These are phyloP conservation scores for Ganoderma leucocontextum DNA, from an alignment of 1,284 basidiomycete genomes.

Conservation along the genomic window DNA sequence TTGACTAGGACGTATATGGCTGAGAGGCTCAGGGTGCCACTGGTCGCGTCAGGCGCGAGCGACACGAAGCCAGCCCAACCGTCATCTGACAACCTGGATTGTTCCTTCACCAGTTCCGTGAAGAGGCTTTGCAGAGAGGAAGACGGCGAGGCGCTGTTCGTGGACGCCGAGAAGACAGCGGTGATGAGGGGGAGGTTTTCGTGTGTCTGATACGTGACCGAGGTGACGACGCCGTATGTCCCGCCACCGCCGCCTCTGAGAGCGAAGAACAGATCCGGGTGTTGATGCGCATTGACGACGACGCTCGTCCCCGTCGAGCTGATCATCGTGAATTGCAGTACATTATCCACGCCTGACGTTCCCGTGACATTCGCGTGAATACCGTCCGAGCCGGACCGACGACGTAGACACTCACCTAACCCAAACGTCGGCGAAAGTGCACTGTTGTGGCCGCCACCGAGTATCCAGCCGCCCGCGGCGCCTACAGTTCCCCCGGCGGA, in stretches of 20 bases:
- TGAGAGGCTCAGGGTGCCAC: conserved; percentile 18
- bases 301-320: conserved; percentile 46
- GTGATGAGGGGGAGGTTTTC: conserved; percentile 41
- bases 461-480: conserved; percentile 49
- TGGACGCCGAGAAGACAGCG: conserved; percentile 36
- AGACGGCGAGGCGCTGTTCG: conserved; percentile 24
- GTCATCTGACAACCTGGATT: conserved; percentile 33
- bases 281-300: conserved; percentile 46
- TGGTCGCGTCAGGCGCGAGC: conserved; percentile 16
- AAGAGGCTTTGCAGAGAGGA: conserved; percentile 27
- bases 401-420: conserved; percentile 43
- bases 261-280: conserved; percentile 58
- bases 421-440: conserved; percentile 51
- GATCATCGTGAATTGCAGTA: conserved; percentile 50
- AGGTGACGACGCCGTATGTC: conserved; percentile 52
- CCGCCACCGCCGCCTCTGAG: conserved; percentile 58
- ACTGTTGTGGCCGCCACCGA: conserved; percentile 53
- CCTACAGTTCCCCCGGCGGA: conserved; percentile 45
- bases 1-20: conserved; percentile 44
- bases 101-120: conserved; percentile 31
- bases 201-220: conserved; percentile 50
- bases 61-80: conserved; percentile 34
- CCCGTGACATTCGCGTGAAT: conserved; percentile 1
- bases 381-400: not conserved
- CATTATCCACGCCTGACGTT: conserved; percentile 51